These are phyloP conservation scores for Fusarium drepaniforme DNA, from an alignment of 2,329 filamentous ascomycete species.

Conservation along the genomic window DNA sequence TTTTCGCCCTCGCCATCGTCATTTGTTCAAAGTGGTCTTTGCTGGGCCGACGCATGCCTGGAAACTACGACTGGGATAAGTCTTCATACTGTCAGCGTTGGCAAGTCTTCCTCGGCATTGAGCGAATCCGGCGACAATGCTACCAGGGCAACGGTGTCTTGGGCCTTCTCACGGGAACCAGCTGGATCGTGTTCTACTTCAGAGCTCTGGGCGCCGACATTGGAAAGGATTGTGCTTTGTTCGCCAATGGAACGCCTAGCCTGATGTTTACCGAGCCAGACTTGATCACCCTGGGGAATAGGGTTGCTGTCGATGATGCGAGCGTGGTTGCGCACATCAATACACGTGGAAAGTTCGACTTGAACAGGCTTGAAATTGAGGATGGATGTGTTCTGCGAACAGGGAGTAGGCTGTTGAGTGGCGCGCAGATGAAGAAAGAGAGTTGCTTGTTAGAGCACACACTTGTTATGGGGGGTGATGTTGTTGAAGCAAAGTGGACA, in stretches of 20 bases:
- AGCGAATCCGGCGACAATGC: conserved; percentile 62
- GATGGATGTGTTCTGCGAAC: conserved; percentile 64
- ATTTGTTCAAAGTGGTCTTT: conserved; percentile 65
- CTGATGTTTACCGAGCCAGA: conserved; percentile 70
- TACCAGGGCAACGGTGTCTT: conserved; percentile 64
- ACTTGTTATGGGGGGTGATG: conserved; percentile 67
- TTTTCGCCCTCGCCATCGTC: conserved; percentile 57
- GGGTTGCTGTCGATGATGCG: conserved; percentile 67
- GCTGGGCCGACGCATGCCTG: conserved; percentile 62
- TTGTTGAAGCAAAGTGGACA: conserved; percentile 62
- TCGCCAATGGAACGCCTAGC: conserved; percentile 64
- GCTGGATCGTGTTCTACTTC: conserved; percentile 66
- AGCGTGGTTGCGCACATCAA: conserved; percentile 69
- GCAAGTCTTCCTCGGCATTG: conserved; percentile 66
- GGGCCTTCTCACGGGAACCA: conserved; percentile 65
- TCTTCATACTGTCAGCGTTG: conserved; percentile 68
- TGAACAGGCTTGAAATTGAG: conserved; percentile 64
- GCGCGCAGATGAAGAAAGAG: conserved; percentile 65
- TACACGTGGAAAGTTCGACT: conserved; percentile 66
- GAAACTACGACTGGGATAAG: conserved; percentile 70
- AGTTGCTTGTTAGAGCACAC: conserved; percentile 69
- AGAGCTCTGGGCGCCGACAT: conserved; percentile 65
- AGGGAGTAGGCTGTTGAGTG: conserved; percentile 64
- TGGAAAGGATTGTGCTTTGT: conserved; percentile 66
- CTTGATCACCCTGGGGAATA: conserved; percentile 64